Conservation (phyloP, 1,139 yeast genomes). For the Geotrichum cucujoidarum region DNA sequence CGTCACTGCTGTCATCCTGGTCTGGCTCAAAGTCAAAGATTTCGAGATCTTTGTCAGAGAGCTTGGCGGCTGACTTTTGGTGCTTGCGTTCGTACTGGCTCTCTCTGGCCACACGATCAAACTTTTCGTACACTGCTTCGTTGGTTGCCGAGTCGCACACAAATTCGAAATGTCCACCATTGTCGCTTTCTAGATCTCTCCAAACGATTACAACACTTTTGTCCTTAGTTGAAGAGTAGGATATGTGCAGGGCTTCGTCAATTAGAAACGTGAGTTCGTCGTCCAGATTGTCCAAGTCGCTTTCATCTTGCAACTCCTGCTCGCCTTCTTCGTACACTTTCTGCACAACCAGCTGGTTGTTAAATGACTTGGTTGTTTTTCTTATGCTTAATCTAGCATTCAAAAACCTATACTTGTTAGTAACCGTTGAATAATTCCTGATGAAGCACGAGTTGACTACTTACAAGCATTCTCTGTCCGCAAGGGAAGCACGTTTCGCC, state of each 20-base stretch:
- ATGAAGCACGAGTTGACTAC: not conserved
- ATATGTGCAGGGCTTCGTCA: slow-evolving; percentile 52
- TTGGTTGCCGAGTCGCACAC: slow-evolving; percentile 62
- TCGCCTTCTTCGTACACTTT: slow-evolving; percentile 68
- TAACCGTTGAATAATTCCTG: no score
- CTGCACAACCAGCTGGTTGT: slow-evolving; percentile 67
- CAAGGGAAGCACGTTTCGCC: slow-evolving; percentile 37
- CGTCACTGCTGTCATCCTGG: not conserved
- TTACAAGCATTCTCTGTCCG: slow-evolving; percentile 46
- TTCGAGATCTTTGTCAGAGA: slow-evolving; percentile 46
- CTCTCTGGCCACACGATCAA: slow-evolving; percentile 56
- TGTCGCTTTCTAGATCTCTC: slow-evolving; percentile 79
- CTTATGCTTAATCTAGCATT: slow-evolving; percentile 71
- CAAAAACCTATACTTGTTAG: slow-evolving; percentile 19
- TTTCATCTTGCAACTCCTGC: slow-evolving; percentile 50
- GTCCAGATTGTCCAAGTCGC: slow-evolving; percentile 44
- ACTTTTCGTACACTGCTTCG: slow-evolving; percentile 53
- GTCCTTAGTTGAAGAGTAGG: slow-evolving; percentile 42
- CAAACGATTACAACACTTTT: slow-evolving; percentile 60
- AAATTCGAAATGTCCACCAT: slow-evolving; percentile 83
- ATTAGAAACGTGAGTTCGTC: slow-evolving; percentile 70
- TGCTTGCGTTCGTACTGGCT: slow-evolving; percentile 78
- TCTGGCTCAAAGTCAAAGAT: slow-evolving; percentile 48
- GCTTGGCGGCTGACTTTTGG: slow-evolving; percentile 35
- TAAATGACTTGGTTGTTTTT: slow-evolving; percentile 59